Evolutionary conservation across 805 yeast genomes (phyloP), one percentile per base, ranked within the genome.

Genomic region (Suhomyces sp.): DNA sequence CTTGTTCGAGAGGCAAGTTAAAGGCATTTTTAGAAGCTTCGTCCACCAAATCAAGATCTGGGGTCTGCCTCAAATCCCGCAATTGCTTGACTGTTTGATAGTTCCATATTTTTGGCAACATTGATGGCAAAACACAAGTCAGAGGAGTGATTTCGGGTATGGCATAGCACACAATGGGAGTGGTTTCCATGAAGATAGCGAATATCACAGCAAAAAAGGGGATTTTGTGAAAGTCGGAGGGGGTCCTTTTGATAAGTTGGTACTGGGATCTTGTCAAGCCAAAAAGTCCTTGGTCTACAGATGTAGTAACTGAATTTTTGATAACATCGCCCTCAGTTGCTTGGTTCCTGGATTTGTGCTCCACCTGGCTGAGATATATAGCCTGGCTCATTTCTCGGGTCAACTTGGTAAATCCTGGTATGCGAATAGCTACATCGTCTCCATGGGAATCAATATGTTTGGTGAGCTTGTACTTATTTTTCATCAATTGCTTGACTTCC

Each of bases 111-210:
- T 64, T 70, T 40, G 79, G 76, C 35, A 73, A 57, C 21, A 80
- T 65, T 6, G 66, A 64, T 1, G 86, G 85, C 29, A 82, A 68
- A 8, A 80, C 69, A 62, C 87, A 83, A 9, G 86, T 82, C 68
- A 76, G 77, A 8, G 87, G 85, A 0, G 84, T 76, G 4, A 83
- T 60, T 54, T 78, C 80, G 0, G 88, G 88, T 47, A 82, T 61
- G 3, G 71, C 62, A 49, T 75, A 80, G 59, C 85, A 81, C 4
- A 84, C 55, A 1, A 80, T 19, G 0, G 86, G 85, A 0, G 86
- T 79, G 47, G 68, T 59, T 57, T 84, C 89, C 60, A 79, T 79
- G 61, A 81, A 82, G 2, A 81, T 56, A 24, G 78, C 44, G 45
- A 78, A 68, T 6, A 81, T 55, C 2, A 82, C 43, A 1, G 77